phyloP scores from a whole-genome alignment of 2,329 filamentous ascomycete genomes.

The Claviceps quebecensis region DNA sequence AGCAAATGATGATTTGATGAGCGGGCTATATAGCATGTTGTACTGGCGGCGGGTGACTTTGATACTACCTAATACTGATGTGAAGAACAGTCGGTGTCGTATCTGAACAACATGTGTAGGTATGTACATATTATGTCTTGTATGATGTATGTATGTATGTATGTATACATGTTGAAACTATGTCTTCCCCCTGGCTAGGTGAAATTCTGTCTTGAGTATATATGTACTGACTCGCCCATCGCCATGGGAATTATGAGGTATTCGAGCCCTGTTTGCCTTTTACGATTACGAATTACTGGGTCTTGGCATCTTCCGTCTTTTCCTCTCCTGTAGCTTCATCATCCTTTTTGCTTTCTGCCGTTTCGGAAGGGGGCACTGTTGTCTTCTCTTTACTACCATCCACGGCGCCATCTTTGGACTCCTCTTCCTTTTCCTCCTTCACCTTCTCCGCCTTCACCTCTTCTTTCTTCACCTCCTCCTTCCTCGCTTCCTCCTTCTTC shows the following conservation, averaged over 20 bases:
- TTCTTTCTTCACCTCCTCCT: conserved; percentile 10
- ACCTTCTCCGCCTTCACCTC: conserved; percentile 10
- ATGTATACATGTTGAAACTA: too few relatives aligned
- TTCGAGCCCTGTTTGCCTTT: neutral
- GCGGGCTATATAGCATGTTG: neutral
- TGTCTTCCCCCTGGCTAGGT: too few relatives aligned
- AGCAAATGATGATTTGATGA: neutral
- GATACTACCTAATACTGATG: too few relatives aligned
- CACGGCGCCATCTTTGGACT: conserved; percentile 13
- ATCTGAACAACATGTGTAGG: too few relatives aligned
- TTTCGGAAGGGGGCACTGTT: neutral
- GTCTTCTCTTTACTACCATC: conserved; percentile 13
- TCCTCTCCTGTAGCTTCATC: conserved; percentile 3
- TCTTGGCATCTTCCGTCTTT: conserved; percentile 3
- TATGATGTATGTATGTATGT: too few relatives aligned
- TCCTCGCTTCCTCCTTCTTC: conserved; percentile 9
- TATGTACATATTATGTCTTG: too few relatives aligned
- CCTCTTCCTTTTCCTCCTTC: conserved; percentile 11
- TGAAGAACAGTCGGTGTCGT: too few relatives aligned
- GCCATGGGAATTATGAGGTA: neutral
- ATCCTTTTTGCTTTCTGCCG: conserved; percentile 10
- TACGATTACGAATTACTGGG: neutral
- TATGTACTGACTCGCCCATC: too few relatives aligned
- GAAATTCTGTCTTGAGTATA: too few relatives aligned
- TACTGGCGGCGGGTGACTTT: neutral